Percentiles rank a stretch among this genome's conserved stretches.
Conservation (phyloP, 2,329 filamentous ascomycete genomes). For the Arthrobotrys sinensis region DNA sequence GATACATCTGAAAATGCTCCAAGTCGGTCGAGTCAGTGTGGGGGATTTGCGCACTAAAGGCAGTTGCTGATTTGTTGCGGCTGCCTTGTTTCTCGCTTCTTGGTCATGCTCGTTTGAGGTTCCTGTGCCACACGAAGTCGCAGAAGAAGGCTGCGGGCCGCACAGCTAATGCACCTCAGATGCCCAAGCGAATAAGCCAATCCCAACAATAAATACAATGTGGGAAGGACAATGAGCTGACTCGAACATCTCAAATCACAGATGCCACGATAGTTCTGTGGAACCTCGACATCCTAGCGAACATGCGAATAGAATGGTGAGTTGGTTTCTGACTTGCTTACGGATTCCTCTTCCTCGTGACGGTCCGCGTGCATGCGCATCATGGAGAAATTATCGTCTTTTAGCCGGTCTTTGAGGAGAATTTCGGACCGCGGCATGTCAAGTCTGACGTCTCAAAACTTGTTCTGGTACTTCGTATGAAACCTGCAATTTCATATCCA, state of each 20-base stretch:
- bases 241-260: slow-evolving; percentile 63
- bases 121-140: slow-evolving; percentile 44
- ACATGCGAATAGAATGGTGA: slow-evolving; percentile 82
- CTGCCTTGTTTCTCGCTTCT: slow-evolving; percentile 59
- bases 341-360: slow-evolving; percentile 38
- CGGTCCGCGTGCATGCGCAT: slow-evolving; percentile 26
- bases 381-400: slow-evolving; percentile 42
- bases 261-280: slow-evolving; percentile 78
- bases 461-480: slow-evolving; percentile 9
- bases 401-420: slow-evolving; percentile 48
- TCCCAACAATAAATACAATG: not conserved
- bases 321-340: slow-evolving; percentile 33
- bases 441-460: slow-evolving; percentile 3
- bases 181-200: slow-evolving; percentile 41
- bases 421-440: slow-evolving; percentile 56
- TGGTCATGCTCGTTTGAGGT: slow-evolving; percentile 42
- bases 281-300: slow-evolving; percentile 78
- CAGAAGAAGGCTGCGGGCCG: slow-evolving; percentile 29
- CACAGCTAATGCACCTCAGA: slow-evolving; percentile 46
- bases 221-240: slow-evolving; percentile 15
- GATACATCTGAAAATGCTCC: slow-evolving; percentile 14
- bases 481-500: slow-evolving; percentile 46
- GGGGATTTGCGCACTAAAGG: slow-evolving; percentile 29
- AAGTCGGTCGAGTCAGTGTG: slow-evolving; percentile 29
- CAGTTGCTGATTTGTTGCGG: slow-evolving; percentile 42